Evolutionary conservation across 2,329 filamentous ascomycete species (phyloP).

Genomic region (Massarina eburnea): DNA sequence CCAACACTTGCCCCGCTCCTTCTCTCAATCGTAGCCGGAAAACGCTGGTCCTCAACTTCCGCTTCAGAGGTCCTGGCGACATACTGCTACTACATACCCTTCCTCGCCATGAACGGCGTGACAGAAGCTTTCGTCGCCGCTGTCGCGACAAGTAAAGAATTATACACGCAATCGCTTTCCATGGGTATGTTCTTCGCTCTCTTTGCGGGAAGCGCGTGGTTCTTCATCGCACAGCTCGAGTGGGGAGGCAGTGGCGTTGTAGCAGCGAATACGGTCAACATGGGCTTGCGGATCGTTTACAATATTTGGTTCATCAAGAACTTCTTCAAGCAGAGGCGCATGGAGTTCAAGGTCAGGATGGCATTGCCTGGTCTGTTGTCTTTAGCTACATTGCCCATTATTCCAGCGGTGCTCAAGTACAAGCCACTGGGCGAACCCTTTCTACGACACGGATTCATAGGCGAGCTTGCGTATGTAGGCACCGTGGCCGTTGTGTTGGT

Average conservation of each 20-base stretch:
- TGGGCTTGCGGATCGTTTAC: conserved; percentile 82
- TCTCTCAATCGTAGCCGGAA: conserved; percentile 74
- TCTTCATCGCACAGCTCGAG: conserved; percentile 69
- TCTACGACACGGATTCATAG: conserved; percentile 41
- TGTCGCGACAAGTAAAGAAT: conserved; percentile 73
- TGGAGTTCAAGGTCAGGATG: conserved; percentile 20
- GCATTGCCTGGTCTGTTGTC: conserved; percentile 28
- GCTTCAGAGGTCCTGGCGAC: conserved; percentile 72
- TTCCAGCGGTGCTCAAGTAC: conserved; percentile 41
- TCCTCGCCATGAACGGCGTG: conserved; percentile 88
- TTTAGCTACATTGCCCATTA: conserved; percentile 40
- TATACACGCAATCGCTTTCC: conserved; percentile 76
- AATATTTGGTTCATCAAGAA: conserved; percentile 69
- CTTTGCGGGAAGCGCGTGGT: conserved; percentile 73
- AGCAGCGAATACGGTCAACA: conserved; percentile 85
- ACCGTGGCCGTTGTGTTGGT: conserved; percentile 40
- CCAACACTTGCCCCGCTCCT: conserved; percentile 74
- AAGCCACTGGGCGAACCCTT: conserved; percentile 28
- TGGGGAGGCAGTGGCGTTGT: conserved; percentile 81
- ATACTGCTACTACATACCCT: conserved; percentile 92
- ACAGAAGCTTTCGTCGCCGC: conserved; percentile 91
- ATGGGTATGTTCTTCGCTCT: conserved; percentile 80
- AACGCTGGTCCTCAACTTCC: conserved; percentile 72
- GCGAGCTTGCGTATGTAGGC: conserved; percentile 45
- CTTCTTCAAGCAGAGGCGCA: conserved; percentile 27